Conservation (phyloP, 2,329 filamentous ascomycete species). For the Pseudogymnoascus sp. region DNA sequence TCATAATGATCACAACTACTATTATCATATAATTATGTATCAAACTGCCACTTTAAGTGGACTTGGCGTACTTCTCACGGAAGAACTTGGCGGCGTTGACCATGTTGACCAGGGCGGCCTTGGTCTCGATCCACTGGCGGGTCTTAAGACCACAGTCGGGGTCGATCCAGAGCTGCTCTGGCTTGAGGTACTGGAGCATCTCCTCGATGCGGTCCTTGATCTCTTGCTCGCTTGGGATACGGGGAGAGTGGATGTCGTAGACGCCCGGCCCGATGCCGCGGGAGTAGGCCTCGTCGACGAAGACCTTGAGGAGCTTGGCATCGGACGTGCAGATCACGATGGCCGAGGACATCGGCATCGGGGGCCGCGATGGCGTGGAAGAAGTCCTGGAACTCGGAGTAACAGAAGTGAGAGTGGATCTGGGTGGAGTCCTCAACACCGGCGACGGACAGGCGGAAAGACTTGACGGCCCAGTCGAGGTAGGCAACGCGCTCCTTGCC, state of each 20-base stretch:
- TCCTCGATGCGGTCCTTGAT: conserved; percentile 96
- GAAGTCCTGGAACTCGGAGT: conserved; percentile 99
- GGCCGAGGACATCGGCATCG: conserved; percentile 95
- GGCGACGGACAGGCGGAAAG: conserved; percentile 91
- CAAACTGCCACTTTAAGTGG: conserved; percentile 25
- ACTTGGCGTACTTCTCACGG: conserved; percentile 80
- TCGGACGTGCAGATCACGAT: conserved; percentile 99
- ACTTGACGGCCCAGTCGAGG: conserved; percentile 94
- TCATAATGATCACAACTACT: conserved; percentile 12
- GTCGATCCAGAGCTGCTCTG: conserved; percentile 99
- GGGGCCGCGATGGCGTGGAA: conserved; percentile 99
- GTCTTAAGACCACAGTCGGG: conserved; percentile 99
- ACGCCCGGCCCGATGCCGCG: conserved; percentile 98
- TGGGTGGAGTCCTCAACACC: conserved; percentile 94
- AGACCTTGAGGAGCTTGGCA: conserved; percentile 97
- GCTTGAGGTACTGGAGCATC: conserved; percentile 96
- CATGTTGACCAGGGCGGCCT: conserved; percentile 93
- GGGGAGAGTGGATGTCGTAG: conserved; percentile 99
- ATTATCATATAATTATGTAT: conserved; percentile 6
- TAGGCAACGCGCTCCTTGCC: conserved; percentile 95
- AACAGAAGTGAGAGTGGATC: conserved; percentile 99
- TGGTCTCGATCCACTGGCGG: conserved; percentile 96
- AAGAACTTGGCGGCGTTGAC: conserved; percentile 96
- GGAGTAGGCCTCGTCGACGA: conserved; percentile 94
- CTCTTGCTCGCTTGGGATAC: conserved; percentile 94